These are phyloP conservation scores for Peribolospora baueri DNA, from an alignment of 768 basidiomycete species.

Conservation along the genomic window DNA sequence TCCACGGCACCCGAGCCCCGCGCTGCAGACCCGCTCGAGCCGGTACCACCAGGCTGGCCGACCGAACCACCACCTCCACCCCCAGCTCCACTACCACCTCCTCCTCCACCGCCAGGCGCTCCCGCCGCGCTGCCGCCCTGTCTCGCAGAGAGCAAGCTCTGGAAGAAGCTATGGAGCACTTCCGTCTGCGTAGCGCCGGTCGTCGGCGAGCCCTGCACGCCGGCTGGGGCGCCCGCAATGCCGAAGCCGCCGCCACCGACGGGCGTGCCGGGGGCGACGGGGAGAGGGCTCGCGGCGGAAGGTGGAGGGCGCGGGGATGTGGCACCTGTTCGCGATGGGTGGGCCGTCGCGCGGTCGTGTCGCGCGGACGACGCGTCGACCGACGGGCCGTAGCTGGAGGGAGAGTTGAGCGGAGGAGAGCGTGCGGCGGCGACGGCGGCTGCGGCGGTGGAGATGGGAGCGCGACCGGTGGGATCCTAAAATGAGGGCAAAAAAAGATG, in stretches of 20 bases:
- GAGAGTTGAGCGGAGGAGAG: not conserved
- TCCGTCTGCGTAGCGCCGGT: slow-evolving; percentile 3
- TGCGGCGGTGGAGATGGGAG: not conserved
- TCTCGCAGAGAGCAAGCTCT: slow-evolving; percentile 5
- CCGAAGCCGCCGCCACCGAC: not conserved
- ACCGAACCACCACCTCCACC: too few species aligned
- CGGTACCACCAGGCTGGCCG: too few species aligned
- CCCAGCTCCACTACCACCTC: too few species aligned
- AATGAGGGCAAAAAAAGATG: not conserved
- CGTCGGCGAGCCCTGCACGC: too few species aligned
- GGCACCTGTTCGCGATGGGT: not conserved
- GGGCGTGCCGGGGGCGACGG: not conserved
- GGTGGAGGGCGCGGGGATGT: not conserved
- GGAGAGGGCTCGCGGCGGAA: not conserved
- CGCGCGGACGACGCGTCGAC: not conserved
- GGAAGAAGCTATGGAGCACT: slow-evolving; percentile 10
- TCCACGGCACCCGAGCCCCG: too few species aligned
- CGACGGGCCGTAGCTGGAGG: not conserved
- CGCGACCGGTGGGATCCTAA: too few species aligned
- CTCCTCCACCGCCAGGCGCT: too few species aligned
- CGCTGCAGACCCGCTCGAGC: too few species aligned
- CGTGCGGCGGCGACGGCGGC: not conserved
- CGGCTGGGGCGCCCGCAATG: not conserved
- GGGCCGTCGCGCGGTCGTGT: not conserved
- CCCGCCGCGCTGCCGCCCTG: too few species aligned